Evolutionary conservation across 768 basidiomycete species (phyloP).

Genomic region (Leucogyrophana mollusca): DNA sequence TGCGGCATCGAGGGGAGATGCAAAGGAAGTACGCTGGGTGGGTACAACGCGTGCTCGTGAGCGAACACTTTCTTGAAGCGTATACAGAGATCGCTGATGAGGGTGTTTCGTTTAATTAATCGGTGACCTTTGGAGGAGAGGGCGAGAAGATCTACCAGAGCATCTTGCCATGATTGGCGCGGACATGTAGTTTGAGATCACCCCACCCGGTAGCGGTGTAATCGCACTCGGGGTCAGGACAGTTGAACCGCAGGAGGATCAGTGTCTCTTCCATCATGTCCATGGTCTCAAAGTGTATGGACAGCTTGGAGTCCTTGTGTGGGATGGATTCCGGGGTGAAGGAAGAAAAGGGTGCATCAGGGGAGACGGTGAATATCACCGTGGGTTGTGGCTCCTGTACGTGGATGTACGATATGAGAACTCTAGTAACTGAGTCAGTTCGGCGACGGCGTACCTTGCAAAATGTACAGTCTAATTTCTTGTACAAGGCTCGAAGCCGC

Average conservation of each 20-base stretch:
- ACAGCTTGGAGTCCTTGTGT: constrained; percentile 70
- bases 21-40: constrained; percentile 54
- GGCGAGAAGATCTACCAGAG: constrained; percentile 60
- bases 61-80: constrained; percentile 91
- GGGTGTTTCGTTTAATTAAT: no score
- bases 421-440: neutral
- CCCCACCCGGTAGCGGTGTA: constrained; percentile 87
- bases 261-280: constrained; percentile 97
- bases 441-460: constrained; percentile 70
- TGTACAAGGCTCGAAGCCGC: constrained; percentile 87
- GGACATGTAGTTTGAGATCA: constrained; percentile 82
- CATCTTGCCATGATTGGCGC: constrained; percentile 69
- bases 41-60: constrained; percentile 90
- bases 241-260: constrained; percentile 90
- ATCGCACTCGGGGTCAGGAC: constrained; percentile 81
- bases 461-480: constrained; percentile 91
- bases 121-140: neutral
- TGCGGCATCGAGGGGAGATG: constrained; percentile 76
- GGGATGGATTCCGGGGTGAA: constrained; percentile 55
- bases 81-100: constrained; percentile 77
- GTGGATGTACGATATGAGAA: neutral
- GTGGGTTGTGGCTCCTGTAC: constrained; percentile 66
- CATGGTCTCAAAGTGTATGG: constrained; percentile 82
- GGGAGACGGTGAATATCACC: constrained; percentile 73
- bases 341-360: constrained; percentile 58